Evolutionary conservation across 306 rosid genomes (phyloP), one percentile per base, ranked within the genome.

Genomic region (Vigna angularis): DNA sequence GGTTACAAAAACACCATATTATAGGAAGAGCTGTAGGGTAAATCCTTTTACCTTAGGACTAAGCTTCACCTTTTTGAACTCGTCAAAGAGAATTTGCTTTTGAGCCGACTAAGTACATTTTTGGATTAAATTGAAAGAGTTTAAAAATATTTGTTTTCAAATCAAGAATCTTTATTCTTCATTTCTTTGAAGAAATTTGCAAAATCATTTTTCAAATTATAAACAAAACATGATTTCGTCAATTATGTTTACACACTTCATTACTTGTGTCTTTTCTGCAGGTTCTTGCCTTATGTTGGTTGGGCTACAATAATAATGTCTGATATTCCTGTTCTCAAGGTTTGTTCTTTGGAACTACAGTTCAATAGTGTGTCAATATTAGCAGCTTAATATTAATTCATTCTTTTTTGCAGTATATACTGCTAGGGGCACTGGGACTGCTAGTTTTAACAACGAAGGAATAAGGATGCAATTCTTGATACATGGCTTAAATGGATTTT

Each of bases 21-120:
- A 84, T 90, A 81, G 97, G 94, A 61, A 88, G 88, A 87, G 98
- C 90, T 51, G 85, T 83, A 0, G 96, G 96, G 98, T 89, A 88
- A 81, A 32, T 52, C 18, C 4, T 32, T 32, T 51, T 17, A 6
- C 45, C 15, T 32, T 61, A 40, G 10, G 45, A 40, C 38, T 34
- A 34, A 34, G 38, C 38, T 34, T 34, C 38, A 34, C 6, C 38
- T 34, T 34, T 34, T 34, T 34, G 7, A 7, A 34, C 36, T 4
- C 6, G 36, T 32, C 36, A 32, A 32, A 32, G 36, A 32, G 36
- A 32, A 32, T 32, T 32, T 26, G 36, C 36, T 32, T 20, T 32
- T 32, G 36, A 32, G 0, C 36, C 4, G 4, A 32, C 4, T 6
- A 36, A 36, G 42, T 36, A 36, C 42, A 38, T 38, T 38, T 38